Conservation (phyloP, 2,329 filamentous ascomycete species). For the Xylariaceae sp. region DNA sequence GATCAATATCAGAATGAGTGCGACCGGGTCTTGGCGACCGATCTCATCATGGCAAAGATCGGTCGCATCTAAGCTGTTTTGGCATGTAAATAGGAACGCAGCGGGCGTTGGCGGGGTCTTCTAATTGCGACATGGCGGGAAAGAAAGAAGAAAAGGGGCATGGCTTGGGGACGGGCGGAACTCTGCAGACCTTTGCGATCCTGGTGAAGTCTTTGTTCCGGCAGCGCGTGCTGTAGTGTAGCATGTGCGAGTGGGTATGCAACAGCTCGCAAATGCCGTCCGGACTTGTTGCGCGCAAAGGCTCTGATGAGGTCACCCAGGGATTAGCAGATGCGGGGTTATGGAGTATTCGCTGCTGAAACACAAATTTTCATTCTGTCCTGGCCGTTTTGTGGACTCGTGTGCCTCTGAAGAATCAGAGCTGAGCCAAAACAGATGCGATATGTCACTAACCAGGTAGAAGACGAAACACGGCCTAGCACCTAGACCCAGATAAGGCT, state of each 20-base stretch:
- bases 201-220: constrained; percentile 9
- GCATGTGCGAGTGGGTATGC: constrained; percentile 22
- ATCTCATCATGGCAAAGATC: constrained; percentile 26
- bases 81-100: constrained; percentile 29
- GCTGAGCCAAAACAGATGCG: constrained; percentile 6
- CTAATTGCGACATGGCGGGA: constrained; percentile 1
- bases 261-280: constrained; percentile 20
- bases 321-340: constrained; percentile 19
- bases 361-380: constrained; percentile 6
- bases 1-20: background rate
- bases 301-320: constrained; percentile 9
- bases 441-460: constrained; percentile 12
- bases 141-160: background rate
- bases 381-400: constrained; percentile 2
- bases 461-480: constrained; percentile 12
- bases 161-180: constrained; percentile 11
- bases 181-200: constrained; percentile 18
- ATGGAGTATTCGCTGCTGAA: constrained; percentile 7
- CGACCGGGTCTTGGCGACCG: constrained; percentile 17
- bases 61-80: constrained; percentile 29
- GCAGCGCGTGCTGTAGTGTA: constrained; percentile 9
- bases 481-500: constrained; percentile 13
- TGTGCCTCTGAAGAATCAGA: constrained; percentile 3
- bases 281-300: constrained; percentile 7
- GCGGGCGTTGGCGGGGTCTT: constrained; percentile 11